Conservation (phyloP, 768 basidiomycete species). For the Lactarius pseudohatsudake region DNA sequence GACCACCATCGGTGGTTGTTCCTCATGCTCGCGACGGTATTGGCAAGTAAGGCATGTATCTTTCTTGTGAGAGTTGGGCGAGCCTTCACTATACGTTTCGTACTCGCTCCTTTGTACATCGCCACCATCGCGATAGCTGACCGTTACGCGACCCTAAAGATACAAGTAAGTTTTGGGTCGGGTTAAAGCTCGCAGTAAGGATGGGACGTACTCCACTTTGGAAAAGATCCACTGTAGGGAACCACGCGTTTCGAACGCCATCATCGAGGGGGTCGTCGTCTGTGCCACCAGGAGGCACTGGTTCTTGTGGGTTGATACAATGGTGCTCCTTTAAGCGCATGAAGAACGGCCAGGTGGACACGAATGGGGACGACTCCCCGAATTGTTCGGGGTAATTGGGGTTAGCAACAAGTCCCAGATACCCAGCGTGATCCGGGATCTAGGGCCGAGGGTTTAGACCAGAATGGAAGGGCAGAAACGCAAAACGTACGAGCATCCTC, state of each 20-base stretch:
- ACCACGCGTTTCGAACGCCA: constrained; percentile 46
- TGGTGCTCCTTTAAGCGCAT: constrained; percentile 59
- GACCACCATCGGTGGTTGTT: constrained; percentile 1
- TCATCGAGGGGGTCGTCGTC: constrained; percentile 35
- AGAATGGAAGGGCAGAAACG: constrained; percentile 6
- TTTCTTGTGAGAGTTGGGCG: constrained; percentile 44
- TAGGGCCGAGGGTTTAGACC: constrained; percentile 26
- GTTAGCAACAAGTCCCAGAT: constrained; percentile 34
- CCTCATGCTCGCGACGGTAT: constrained; percentile 14
- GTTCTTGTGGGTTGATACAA: constrained; percentile 44
- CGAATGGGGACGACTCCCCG: constrained; percentile 33
- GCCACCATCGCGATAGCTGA: constrained; percentile 12
- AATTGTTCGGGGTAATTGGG: constrained; percentile 33
- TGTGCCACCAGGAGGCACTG: constrained; percentile 31
- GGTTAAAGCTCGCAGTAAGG: not conserved
- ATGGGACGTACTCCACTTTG: constrained; percentile 33
- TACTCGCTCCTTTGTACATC: constrained; percentile 32
- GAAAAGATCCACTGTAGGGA: constrained; percentile 29
- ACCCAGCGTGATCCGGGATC: constrained; percentile 38
- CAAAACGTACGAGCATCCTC: constrained; percentile 52
- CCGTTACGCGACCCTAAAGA: constrained; percentile 9
- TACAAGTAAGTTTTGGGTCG: not conserved
- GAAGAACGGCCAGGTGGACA: constrained; percentile 53
- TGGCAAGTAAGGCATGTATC: constrained; percentile 38
- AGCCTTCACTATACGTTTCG: constrained; percentile 42